These are phyloP conservation scores for Poa pratensis DNA, from an alignment of 176 grass and related monocot species.

Conservation along the genomic window DNA sequence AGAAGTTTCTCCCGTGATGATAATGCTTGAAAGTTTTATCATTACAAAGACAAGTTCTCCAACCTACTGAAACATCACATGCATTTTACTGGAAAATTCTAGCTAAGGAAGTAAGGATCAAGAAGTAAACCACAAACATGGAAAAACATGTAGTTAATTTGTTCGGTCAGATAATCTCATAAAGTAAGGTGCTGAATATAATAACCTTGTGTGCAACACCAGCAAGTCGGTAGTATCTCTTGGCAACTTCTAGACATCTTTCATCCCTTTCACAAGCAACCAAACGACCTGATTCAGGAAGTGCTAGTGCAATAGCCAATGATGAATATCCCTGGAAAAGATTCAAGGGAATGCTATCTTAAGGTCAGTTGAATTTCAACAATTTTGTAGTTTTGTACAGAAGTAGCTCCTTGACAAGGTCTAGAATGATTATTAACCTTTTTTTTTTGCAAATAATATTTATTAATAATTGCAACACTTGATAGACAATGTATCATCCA, in stretches of 20 bases:
- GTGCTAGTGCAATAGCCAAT: conserved; percentile 80
- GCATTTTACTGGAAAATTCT: conserved; percentile 9
- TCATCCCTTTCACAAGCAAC: conserved; percentile 96
- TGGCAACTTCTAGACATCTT: conserved; percentile 81
- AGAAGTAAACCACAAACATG: not conserved
- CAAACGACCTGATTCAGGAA: conserved; percentile 82
- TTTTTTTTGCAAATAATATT: not conserved
- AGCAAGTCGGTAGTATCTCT: conserved; percentile 77
- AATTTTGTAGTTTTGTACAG: not conserved
- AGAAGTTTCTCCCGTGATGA: not conserved
- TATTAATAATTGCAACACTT: not conserved
- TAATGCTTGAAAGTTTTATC: conserved; percentile 32
- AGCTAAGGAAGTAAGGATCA: not conserved
- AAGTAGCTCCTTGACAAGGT: not conserved
- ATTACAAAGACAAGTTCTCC: not conserved
- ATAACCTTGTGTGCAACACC: conserved; percentile 87
- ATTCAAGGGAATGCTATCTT: not conserved
- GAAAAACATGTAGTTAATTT: not conserved
- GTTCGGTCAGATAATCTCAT: not conserved
- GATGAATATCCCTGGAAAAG: conserved; percentile 87
- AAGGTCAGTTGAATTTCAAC: not conserved
- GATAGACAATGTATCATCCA: not conserved
- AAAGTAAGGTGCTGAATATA: not conserved
- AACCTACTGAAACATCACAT: conserved; percentile 3
- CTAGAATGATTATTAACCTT: not conserved